Conservation (phyloP, 106 monocot species). For the Platanthera guangdongensis region DNA sequence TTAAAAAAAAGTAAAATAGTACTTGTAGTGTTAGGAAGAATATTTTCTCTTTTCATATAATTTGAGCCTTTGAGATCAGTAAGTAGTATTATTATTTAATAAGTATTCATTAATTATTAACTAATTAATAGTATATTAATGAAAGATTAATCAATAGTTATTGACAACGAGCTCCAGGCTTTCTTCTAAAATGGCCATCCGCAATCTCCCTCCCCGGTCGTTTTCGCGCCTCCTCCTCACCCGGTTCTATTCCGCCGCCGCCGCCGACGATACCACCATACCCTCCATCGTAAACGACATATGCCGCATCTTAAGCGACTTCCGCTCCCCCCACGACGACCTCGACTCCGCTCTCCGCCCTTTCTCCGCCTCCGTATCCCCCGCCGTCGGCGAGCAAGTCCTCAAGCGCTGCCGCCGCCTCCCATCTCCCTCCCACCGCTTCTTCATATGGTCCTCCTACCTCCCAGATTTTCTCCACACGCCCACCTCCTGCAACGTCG, state of each 20-base stretch:
- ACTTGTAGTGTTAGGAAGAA: no score
- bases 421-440: constrained; percentile 39
- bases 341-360: constrained; percentile 43
- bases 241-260: not conserved
- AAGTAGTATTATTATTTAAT: no score
- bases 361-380: constrained; percentile 42
- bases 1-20: no score
- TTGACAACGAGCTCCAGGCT: no score
- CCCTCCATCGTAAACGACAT: constrained; percentile 30
- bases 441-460: constrained; percentile 50
- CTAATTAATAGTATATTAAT: no score
- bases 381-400: constrained; percentile 34
- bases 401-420: constrained; percentile 52
- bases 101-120: no score
- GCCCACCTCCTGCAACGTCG: constrained; percentile 20
- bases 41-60: no score
- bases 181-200: not conserved
- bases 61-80: no score
- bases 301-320: constrained; percentile 71
- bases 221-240: not conserved
- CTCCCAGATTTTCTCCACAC: constrained; percentile 29
- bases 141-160: no score
- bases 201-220: not conserved
- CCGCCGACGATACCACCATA: not conserved
- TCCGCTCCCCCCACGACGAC: constrained; percentile 57